Conservation (phyloP, 108 stramenopile genomes). For the Chaetoceros muelleri region DNA sequence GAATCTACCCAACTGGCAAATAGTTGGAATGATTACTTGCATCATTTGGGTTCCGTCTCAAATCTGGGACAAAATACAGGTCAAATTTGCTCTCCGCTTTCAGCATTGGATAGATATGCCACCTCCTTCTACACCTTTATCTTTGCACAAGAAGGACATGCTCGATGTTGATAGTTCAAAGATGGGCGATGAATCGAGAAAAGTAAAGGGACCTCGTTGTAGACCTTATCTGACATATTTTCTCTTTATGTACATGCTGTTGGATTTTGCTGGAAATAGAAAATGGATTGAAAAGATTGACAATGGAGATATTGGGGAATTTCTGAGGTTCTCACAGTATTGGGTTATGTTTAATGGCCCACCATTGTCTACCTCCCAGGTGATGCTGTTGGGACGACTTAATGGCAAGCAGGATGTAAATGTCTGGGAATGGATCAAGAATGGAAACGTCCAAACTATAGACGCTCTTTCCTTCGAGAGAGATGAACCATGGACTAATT, state of each 20-base stretch:
- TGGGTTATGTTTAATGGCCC: constrained; percentile 9
- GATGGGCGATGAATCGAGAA: background rate
- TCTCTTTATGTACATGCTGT: constrained; percentile 11
- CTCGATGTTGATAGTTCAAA: background rate
- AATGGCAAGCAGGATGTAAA: background rate
- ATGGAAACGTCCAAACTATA: background rate
- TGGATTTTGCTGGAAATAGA: constrained; percentile 9
- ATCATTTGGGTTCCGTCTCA: constrained; percentile 8
- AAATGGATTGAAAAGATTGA: constrained; percentile 10
- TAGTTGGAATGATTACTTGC: constrained; percentile 4
- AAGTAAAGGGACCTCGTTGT: background rate
- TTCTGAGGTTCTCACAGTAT: constrained; percentile 8
- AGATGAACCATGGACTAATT: background rate
- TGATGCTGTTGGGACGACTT: background rate
- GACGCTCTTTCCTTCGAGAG: background rate
- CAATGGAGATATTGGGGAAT: constrained; percentile 11
- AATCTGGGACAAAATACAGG: constrained; percentile 3
- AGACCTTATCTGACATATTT: background rate
- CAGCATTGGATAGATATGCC: background rate
- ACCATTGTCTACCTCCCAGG: background rate
- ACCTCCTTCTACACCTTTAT: background rate
- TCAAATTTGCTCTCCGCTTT: background rate
- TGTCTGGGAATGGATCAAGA: background rate
- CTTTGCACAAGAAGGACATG: background rate
- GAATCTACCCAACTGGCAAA: constrained; percentile 11